Percentiles rank a stretch among this genome's conserved stretches.
These are phyloP conservation scores for Populus trichocarpa DNA, from an alignment of 441 rosid genomes.

Conservation along the genomic window DNA sequence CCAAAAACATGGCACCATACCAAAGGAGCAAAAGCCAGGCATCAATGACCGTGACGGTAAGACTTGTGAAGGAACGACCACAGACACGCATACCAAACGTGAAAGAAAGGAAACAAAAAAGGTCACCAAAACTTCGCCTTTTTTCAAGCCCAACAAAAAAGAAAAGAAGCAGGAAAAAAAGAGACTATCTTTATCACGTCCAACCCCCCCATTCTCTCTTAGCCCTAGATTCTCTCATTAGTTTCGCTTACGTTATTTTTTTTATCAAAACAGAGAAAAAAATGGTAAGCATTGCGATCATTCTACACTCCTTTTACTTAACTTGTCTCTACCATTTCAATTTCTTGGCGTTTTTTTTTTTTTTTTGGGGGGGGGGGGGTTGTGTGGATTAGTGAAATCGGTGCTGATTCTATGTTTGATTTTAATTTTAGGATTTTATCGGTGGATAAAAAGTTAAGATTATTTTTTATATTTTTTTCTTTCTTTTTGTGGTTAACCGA, in stretches of 20 bases:
- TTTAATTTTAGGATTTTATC: background rate
- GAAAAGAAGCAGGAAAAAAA: background rate
- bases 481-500: background rate
- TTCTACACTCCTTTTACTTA: background rate
- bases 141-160: background rate
- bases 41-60: conserved; percentile 13
- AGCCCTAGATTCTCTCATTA: conserved; percentile 34
- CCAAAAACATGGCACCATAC: conserved; percentile 2
- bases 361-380: too few relatives aligned
- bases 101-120: background rate
- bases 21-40: conserved; percentile 1
- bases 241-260: conserved; percentile 17
- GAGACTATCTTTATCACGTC: conserved; percentile 19
- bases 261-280: conserved; percentile 8
- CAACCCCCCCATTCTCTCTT: background rate
- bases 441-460: conserved; percentile 2
- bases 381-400: background rate
- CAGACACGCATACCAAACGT: conserved; percentile 11
- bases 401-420: conserved; percentile 6
- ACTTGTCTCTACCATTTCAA: background rate
- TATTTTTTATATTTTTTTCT: background rate
- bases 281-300: conserved; percentile 33
- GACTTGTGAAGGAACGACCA: conserved; percentile 7
- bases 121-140: background rate
- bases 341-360: background rate